These are phyloP conservation scores for Suillus discolor DNA, from an alignment of 768 basidiomycete species.

Conservation along the genomic window DNA sequence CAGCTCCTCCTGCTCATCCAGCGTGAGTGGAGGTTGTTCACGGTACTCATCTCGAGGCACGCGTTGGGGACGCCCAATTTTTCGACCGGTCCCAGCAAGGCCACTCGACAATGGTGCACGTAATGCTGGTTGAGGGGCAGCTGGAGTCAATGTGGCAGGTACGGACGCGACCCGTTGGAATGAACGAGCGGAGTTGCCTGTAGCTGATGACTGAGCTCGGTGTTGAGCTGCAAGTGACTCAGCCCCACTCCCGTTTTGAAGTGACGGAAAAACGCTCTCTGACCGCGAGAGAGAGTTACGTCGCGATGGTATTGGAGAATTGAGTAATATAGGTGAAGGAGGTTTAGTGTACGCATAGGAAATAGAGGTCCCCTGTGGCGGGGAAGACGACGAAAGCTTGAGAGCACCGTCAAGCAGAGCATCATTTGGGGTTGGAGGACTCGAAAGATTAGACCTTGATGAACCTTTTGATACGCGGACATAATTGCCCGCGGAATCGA, in stretches of 20 bases:
- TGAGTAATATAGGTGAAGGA: conserved; percentile 37
- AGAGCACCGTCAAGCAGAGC: conserved; percentile 27
- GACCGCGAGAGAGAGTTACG: conserved; percentile 64
- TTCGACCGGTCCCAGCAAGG: conserved; percentile 37
- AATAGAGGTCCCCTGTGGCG: conserved; percentile 25
- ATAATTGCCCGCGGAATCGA: conserved; percentile 46
- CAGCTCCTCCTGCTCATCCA: conserved; percentile 37
- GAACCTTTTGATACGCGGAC: conserved; percentile 49
- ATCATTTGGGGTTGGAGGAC: conserved; percentile 45
- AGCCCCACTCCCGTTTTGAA: conserved; percentile 24
- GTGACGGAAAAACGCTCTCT: conserved; percentile 60
- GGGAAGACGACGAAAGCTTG: conserved; percentile 25
- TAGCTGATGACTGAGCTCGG: conserved; percentile 28
- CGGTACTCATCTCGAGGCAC: conserved; percentile 39
- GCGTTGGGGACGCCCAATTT: conserved; percentile 37
- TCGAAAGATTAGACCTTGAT: conserved; percentile 38
- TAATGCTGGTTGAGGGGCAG: conserved; percentile 26
- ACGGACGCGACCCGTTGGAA: conserved; percentile 72
- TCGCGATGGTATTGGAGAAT: conserved; percentile 41
- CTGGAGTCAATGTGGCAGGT: conserved; percentile 42
- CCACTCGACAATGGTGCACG: conserved; percentile 35
- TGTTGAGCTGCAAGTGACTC: conserved; percentile 29
- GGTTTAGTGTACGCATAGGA: conserved; percentile 27
- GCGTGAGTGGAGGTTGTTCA: conserved; percentile 27
- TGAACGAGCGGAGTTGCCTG: conserved; percentile 42